These are phyloP conservation scores for Trichoderma parareesei DNA, from an alignment of 495 filamentous ascomycete species.

Conservation along the genomic window DNA sequence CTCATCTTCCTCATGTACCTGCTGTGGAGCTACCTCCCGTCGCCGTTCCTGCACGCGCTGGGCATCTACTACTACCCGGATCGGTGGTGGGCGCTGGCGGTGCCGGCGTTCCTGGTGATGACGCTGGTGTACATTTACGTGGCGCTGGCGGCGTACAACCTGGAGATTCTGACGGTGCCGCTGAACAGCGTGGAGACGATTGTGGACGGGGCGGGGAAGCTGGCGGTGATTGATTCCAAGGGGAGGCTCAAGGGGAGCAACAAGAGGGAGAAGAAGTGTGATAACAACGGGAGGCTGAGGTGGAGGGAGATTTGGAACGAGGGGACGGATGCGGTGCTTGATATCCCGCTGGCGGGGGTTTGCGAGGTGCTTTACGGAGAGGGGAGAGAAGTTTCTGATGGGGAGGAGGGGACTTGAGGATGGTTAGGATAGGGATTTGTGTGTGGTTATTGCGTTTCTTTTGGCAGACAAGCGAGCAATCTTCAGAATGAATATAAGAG, in stretches of 20 bases:
- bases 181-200: constrained; percentile 79
- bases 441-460: not conserved
- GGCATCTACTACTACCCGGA: constrained; percentile 96
- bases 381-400: constrained; percentile 25
- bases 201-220: constrained; percentile 80
- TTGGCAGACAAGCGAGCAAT: not conserved
- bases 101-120: constrained; percentile 87
- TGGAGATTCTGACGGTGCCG: constrained; percentile 73
- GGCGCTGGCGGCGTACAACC: constrained; percentile 86
- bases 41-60: constrained; percentile 81
- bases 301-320: constrained; percentile 82
- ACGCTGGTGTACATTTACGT: constrained; percentile 86
- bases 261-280: constrained; percentile 41
- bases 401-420: constrained; percentile 12
- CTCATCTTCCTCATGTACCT: constrained; percentile 82
- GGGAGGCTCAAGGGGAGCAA: constrained; percentile 50
- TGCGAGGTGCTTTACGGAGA: constrained; percentile 80
- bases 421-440: not conserved
- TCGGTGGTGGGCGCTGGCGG: constrained; percentile 92
- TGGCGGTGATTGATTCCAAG: constrained; percentile 72
- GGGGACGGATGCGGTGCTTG: constrained; percentile 96
- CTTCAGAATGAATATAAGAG: not conserved
- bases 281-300: constrained; percentile 26
- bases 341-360: constrained; percentile 93
- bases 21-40: constrained; percentile 89